Base-by-base conservation (phyloP, 106 monocot species). In the Phalaenopsis equestris region DNA sequence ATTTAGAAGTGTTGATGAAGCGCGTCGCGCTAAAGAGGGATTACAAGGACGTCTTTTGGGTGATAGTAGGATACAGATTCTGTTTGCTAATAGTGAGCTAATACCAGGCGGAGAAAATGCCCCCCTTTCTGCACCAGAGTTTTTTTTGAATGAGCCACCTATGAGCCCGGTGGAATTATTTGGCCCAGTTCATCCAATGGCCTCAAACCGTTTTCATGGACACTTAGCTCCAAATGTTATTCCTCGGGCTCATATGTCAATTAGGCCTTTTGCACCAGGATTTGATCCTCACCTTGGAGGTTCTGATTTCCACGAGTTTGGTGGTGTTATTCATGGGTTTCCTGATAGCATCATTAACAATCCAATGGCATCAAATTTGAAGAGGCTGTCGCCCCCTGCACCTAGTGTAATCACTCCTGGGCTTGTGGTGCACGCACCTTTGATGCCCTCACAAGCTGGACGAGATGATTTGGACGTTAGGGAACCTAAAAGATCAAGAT, bases 11-110 rank as follows among this genome's bases (percentile, higher is more conserved):
- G 72, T 87, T 77, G 93, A 93, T 55, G 99, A 99, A 86, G 99
- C 99, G 65, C 81, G 91, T 78, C 85, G 95, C 56, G 99, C 99
- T 1, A 99, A 99, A 78, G 93, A 93, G 81, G 95, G 95, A 9
- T 84, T 99, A 17, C 84, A 95, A 65, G 95, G 95, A 18, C 95
- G 93, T 55, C 94, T 99, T 85, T 95, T 99, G 65, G 91, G 91
- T 87, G 99, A 99, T 74, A 86, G 90, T 55, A 82, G 95, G 18
- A 99, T 99, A 81, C 89, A 93, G 43, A 95, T 99, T 55, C 55
- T 91, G 55, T 99, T 86, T 42, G 88, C 95, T 37, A 67, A 77
- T 76, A 93, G 87, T 82, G 93, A 90, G 0, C 37, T 86, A 56
- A 76, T 77, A 15, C 46, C 83, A 41, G 58, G 72, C 8, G 82